Conservation (phyloP, 352 stramenopile species). For the Phytophthora brassicae region DNA sequence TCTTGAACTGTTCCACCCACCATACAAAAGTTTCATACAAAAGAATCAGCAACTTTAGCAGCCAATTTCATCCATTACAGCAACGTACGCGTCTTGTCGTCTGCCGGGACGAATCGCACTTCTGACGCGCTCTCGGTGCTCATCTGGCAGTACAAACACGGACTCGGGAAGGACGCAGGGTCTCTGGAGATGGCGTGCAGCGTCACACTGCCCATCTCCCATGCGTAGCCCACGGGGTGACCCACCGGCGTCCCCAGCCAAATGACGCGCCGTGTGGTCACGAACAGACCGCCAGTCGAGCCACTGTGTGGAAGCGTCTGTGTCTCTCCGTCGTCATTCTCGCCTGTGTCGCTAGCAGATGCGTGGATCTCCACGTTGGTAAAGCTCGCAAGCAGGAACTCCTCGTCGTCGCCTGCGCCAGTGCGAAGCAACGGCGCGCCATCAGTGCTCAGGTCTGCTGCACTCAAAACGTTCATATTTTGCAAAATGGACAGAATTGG, state of each 20-base stretch:
- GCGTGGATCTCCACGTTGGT: constrained; percentile 42
- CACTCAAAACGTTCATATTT: constrained; percentile 56
- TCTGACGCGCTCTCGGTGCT: constrained; percentile 68
- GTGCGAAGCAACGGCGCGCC: constrained; percentile 59
- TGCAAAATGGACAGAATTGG: constrained; percentile 6
- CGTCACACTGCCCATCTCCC: constrained; percentile 69
- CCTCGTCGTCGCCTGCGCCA: constrained; percentile 47
- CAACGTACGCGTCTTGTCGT: constrained; percentile 62
- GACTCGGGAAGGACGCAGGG: constrained; percentile 51
- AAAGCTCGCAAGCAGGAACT: constrained; percentile 67
- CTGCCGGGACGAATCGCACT: constrained; percentile 71
- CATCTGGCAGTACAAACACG: constrained; percentile 86
- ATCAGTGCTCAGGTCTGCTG: constrained; percentile 43
- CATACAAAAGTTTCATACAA: background rate
- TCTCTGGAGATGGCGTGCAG: constrained; percentile 83
- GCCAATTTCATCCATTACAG: background rate
- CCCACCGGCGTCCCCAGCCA: constrained; percentile 52
- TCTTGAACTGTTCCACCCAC: constrained; percentile 50
- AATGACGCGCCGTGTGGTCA: constrained; percentile 56
- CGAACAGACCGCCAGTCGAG: constrained; percentile 22
- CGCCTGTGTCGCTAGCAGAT: constrained; percentile 27
- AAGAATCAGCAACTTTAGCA: background rate
- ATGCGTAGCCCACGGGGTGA: constrained; percentile 60
- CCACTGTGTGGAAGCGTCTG: constrained; percentile 24
- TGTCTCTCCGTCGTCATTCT: constrained; percentile 23